phyloP scores from a whole-genome alignment of 108 stramenopile genomes.

The Conticribra weissflogii region DNA sequence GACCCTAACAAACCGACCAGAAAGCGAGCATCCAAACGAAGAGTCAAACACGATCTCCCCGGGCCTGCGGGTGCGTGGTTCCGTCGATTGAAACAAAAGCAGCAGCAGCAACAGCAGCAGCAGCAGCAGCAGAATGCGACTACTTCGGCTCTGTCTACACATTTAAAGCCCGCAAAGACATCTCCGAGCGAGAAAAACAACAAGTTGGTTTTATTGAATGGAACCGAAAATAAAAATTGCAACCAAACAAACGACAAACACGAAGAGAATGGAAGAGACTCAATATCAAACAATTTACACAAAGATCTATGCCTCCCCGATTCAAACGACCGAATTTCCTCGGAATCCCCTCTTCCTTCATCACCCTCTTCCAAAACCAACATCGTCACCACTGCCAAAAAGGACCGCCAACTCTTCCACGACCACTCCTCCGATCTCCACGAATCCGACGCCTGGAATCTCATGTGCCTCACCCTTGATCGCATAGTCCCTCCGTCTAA shows the following conservation, averaged over 20 bases:
- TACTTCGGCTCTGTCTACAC: neutral
- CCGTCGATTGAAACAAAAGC: constrained; percentile 22
- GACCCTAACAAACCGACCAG: neutral
- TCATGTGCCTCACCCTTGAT: constrained; percentile 31
- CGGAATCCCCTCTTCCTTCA: neutral
- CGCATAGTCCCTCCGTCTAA: constrained; percentile 33
- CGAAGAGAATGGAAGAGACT: too few species aligned
- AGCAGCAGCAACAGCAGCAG: neutral
- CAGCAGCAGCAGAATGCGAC: neutral
- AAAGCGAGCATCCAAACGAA: constrained; percentile 34
- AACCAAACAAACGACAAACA: too few species aligned
- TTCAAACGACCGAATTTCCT: too few species aligned
- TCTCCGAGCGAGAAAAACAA: too few species aligned
- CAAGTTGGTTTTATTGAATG: too few species aligned
- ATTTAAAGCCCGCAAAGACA: neutral
- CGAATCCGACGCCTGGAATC: constrained; percentile 46
- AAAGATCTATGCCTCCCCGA: too few species aligned
- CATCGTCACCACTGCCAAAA: neutral
- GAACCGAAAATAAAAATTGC: too few species aligned
- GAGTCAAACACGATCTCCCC: constrained; percentile 39
- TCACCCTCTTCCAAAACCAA: neutral
- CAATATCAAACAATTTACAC: too few species aligned
- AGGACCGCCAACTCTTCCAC: constrained; percentile 19
- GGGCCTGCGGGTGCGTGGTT: constrained; percentile 50
- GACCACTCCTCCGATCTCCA: constrained; percentile 46